Percentiles rank a stretch among this genome's conserved stretches.
phyloP scores from a whole-genome alignment of 441 rosid species.

The Euphorbia schlechtendalii region DNA sequence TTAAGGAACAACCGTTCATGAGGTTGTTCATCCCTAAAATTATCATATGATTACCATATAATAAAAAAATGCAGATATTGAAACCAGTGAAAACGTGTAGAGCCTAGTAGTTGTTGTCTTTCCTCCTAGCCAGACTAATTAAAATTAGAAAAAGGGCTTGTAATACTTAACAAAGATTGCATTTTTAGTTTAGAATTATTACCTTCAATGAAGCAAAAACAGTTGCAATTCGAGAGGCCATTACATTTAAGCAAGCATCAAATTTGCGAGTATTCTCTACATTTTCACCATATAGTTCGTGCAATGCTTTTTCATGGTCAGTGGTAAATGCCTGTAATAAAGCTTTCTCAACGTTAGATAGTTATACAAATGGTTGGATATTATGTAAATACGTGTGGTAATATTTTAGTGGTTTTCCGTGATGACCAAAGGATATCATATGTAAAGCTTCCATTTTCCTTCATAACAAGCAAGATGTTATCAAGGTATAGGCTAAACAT shows the following conservation, averaged over 20 bases:
- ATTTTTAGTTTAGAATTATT: slow-evolving; percentile 14
- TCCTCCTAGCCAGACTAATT: background rate
- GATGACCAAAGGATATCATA: background rate
- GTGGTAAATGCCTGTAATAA: slow-evolving; percentile 74
- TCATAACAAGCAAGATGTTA: background rate
- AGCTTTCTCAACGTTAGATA: slow-evolving; percentile 12
- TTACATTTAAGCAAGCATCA: slow-evolving; percentile 73
- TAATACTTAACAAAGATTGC: slow-evolving; percentile 13
- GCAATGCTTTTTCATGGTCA: slow-evolving; percentile 76
- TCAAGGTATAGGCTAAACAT: background rate
- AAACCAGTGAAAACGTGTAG: slow-evolving; percentile 1
- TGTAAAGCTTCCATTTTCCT: background rate
- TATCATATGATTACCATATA: background rate
- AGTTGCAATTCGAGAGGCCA: slow-evolving; percentile 94
- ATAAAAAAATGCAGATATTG: background rate
- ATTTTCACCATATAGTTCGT: slow-evolving; percentile 67
- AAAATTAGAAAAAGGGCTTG: background rate
- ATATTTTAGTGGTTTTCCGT: background rate
- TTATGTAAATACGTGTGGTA: background rate
- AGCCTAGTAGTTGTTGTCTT: background rate
- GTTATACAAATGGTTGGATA: slow-evolving; percentile 2
- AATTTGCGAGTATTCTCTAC: slow-evolving; percentile 62
- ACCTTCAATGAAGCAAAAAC: slow-evolving; percentile 98
- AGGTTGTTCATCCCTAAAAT: background rate
- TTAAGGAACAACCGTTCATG: background rate